Evolutionary conservation across 2,329 filamentous ascomycete species (phyloP).

Genomic region (Truncatella angustata): DNA sequence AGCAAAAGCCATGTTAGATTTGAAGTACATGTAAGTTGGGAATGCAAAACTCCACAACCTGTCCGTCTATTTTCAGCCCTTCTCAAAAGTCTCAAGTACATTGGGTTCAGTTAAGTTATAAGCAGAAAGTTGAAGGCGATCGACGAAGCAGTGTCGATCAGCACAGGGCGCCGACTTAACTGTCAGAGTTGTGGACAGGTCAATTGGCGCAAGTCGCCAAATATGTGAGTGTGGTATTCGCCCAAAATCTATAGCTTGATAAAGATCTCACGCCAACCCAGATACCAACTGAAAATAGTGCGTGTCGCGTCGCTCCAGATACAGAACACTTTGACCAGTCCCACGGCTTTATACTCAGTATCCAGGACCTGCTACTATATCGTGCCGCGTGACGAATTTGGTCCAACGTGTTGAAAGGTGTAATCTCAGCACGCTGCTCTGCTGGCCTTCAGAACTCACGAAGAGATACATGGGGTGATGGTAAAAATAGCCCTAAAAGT

Average conservation of each 20-base stretch:
- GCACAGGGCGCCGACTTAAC: constrained; percentile 35
- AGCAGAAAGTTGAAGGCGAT: constrained; percentile 41
- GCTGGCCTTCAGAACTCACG: constrained; percentile 17
- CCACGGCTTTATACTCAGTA: constrained; percentile 49
- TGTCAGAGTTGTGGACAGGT: constrained; percentile 43
- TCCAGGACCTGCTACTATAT: constrained; percentile 46
- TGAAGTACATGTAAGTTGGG: constrained; percentile 39
- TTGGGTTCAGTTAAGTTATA: constrained; percentile 37
- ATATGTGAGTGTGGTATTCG: constrained; percentile 30
- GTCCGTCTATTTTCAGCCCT: constrained; percentile 35
- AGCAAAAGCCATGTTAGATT: constrained; percentile 39
- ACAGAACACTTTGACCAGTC: constrained; percentile 40
- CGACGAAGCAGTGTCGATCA: constrained; percentile 34
- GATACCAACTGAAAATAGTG: constrained; percentile 43
- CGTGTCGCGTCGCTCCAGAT: constrained; percentile 46
- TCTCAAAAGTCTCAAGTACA: constrained; percentile 31
- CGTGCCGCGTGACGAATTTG: constrained; percentile 31
- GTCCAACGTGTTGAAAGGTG: constrained; percentile 43
- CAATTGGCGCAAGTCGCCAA: constrained; percentile 42
- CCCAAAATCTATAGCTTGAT: constrained; percentile 48
- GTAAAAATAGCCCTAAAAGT: constrained; percentile 43
- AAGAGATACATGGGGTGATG: constrained; percentile 43
- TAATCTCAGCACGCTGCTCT: constrained; percentile 44
- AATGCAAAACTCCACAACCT: constrained; percentile 35
- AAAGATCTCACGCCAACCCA: constrained; percentile 47